Base-by-base conservation (phyloP, 2,329 filamentous ascomycete species). In the Colletotrichum filicis region DNA sequence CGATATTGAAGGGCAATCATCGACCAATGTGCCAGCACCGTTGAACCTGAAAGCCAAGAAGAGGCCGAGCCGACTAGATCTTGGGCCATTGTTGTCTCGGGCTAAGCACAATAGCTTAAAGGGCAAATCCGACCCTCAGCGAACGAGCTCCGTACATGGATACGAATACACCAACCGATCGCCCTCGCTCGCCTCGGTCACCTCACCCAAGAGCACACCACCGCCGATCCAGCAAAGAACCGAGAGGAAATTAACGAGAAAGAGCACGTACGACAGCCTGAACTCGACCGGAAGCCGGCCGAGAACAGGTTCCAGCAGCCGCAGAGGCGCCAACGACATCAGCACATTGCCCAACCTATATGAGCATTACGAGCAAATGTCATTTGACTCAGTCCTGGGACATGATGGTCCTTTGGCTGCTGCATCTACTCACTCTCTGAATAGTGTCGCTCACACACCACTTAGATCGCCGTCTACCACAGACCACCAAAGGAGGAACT, bases 301-400 rank as follows among this genome's bases (percentile, higher is more conserved):
- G 75, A 73, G 70, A 65, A 28, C 55, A 12, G 62, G 68, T 4
- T 66, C 75, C 5, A 73, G 68, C 28, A 66, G 68, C 56, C 64
- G 66, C 24, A 61, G 62, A 49, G 69, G 73, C 56, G 73, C 68
- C n/a, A 66, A 32, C 49, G 64, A 71, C 11, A 77, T 83, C 2
- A 79, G 81, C 19, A 85, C 85, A 3, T 78, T 90, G 26, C 83
- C 87, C 56, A 86, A 86, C 65, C 81, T 91, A 3, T 90, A 91
- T 76, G 83, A 89, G 68, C 88, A 91, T 76, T 90, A 91, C 76
- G 89, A 91, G 78, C 85, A 89, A 75, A 87, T 87, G 82, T 86
- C 87, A 0, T 86, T 88, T 69, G 85, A 85, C 16, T 80, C 87
- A 52, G 79, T 85, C 3, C 78, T 83, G 55, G 77, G 66, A 8